Evolutionary conservation across 331 rosid species (phyloP).

Genomic region (Phaseolus coccineus): DNA sequence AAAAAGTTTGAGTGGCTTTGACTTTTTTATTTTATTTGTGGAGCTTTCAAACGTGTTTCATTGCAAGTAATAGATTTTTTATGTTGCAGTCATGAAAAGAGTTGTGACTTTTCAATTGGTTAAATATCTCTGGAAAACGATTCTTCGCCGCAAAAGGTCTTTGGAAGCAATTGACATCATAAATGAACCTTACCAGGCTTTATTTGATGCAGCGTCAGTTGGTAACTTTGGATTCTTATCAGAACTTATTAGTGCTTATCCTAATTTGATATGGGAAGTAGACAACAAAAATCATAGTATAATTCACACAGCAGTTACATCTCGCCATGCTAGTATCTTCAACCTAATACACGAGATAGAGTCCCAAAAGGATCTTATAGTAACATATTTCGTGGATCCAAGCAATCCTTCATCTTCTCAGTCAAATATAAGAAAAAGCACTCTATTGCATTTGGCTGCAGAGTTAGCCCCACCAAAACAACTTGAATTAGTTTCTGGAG

Average conservation of each 20-base stretch:
- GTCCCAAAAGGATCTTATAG: slow-evolving; percentile 33
- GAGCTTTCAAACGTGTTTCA: neutral
- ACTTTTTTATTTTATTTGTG: neutral
- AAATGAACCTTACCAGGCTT: slow-evolving; percentile 1
- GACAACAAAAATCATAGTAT: slow-evolving; percentile 36
- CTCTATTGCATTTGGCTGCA: slow-evolving; percentile 56
- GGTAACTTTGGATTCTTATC: slow-evolving; percentile 55
- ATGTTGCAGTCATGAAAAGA: slow-evolving; percentile 8
- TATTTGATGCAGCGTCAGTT: slow-evolving; percentile 41
- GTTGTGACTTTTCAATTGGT: slow-evolving; percentile 26
- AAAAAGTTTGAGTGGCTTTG: neutral
- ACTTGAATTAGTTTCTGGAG: slow-evolving; percentile 49
- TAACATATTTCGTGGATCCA: neutral
- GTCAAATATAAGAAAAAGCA: neutral
- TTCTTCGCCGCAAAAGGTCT: neutral
- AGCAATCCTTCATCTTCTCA: too few relatives aligned
- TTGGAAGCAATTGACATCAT: neutral
- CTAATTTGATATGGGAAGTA: slow-evolving; percentile 47
- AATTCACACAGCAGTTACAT: slow-evolving; percentile 48
- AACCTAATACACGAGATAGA: slow-evolving; percentile 52
- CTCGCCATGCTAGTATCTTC: slow-evolving; percentile 53
- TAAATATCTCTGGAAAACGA: slow-evolving; percentile 10
- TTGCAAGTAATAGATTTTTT: neutral
- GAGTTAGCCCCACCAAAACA: slow-evolving; percentile 41
- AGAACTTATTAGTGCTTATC: slow-evolving; percentile 41